Percentiles rank a stretch among this genome's conserved stretches.
These are phyloP conservation scores for Mortierella sp. DNA, from an alignment of 371 early-diverging fungal species.

Conservation along the genomic window DNA sequence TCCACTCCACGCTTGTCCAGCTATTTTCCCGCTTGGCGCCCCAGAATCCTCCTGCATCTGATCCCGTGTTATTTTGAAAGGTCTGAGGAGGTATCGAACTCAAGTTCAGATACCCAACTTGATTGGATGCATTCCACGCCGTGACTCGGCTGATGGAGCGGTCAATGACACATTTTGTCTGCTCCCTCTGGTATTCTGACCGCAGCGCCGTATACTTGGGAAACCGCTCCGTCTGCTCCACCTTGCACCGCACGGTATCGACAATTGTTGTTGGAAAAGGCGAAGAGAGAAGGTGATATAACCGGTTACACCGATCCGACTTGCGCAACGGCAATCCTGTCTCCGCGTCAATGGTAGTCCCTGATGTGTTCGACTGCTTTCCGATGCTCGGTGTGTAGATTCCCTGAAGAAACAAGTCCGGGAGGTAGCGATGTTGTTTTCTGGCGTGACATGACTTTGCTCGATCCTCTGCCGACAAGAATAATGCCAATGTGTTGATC, in stretches of 20 bases:
- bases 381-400: constrained; percentile 57
- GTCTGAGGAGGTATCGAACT: constrained; percentile 45
- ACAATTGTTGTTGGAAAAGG: constrained; percentile 69
- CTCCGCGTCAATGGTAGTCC: constrained; percentile 31
- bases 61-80: constrained; percentile 36
- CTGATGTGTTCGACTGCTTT: constrained; percentile 26
- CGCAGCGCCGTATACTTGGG: constrained; percentile 58
- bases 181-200: constrained; percentile 59
- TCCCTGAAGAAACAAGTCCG: constrained; percentile 71
- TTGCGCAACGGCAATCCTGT: constrained; percentile 23
- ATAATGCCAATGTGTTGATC: constrained; percentile 70
- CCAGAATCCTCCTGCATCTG: constrained; percentile 45
- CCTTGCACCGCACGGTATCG: constrained; percentile 63
- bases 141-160: constrained; percentile 40
- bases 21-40: constrained; percentile 39
- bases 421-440: constrained; percentile 69
- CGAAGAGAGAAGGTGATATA: constrained; percentile 65
- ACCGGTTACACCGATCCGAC: constrained; percentile 38
- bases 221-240: constrained; percentile 68
- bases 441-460: constrained; percentile 72
- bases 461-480: constrained; percentile 66
- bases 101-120: constrained; percentile 34
- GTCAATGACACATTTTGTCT: constrained; percentile 36
- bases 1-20: constrained; percentile 53
- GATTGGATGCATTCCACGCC: constrained; percentile 48